Conservation (phyloP, 2,329 filamentous ascomycete genomes). For the Penicillium rolfsii region DNA sequence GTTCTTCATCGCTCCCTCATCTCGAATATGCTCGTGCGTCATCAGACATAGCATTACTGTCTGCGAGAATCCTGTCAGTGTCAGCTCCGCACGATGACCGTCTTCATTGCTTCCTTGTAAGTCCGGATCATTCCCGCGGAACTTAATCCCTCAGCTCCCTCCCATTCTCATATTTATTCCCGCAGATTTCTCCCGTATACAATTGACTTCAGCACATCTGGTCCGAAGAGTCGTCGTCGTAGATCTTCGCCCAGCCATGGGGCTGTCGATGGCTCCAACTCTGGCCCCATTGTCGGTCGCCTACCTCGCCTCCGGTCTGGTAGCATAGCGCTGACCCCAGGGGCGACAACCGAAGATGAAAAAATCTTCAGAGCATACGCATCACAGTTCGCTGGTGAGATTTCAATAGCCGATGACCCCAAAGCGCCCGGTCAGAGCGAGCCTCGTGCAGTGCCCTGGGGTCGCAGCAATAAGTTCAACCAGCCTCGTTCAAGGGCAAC, state of each 20-base stretch:
- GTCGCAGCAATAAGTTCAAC: conserved; percentile 64
- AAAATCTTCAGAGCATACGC: conserved; percentile 44
- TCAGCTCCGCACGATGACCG: conserved; percentile 32
- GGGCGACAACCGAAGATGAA: conserved; percentile 45
- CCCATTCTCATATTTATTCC: not conserved
- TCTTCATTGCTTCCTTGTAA: conserved; percentile 43
- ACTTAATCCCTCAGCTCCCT: conserved; percentile 2
- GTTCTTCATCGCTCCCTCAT: not conserved
- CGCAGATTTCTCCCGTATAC: conserved; percentile 43
- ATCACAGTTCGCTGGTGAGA: conserved; percentile 33
- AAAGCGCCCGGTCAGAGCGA: conserved; percentile 58
- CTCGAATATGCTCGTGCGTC: not conserved
- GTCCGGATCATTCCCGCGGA: conserved; percentile 13
- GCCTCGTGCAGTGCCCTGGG: conserved; percentile 76
- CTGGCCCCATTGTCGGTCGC: conserved; percentile 29
- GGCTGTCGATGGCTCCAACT: conserved; percentile 27
- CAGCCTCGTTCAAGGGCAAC: conserved; percentile 78
- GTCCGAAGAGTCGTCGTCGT: conserved; percentile 26
- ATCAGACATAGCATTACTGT: not conserved
- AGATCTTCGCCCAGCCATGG: conserved; percentile 31
- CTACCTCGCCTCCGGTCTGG: conserved; percentile 26
- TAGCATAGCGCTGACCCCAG: conserved; percentile 39
- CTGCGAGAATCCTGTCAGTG: not conserved
- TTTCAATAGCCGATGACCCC: conserved; percentile 35
- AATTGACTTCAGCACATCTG: conserved; percentile 38